Base-by-base conservation (phyloP, 2,329 filamentous ascomycete genomes). In the Thielaviopsis populi region DNA sequence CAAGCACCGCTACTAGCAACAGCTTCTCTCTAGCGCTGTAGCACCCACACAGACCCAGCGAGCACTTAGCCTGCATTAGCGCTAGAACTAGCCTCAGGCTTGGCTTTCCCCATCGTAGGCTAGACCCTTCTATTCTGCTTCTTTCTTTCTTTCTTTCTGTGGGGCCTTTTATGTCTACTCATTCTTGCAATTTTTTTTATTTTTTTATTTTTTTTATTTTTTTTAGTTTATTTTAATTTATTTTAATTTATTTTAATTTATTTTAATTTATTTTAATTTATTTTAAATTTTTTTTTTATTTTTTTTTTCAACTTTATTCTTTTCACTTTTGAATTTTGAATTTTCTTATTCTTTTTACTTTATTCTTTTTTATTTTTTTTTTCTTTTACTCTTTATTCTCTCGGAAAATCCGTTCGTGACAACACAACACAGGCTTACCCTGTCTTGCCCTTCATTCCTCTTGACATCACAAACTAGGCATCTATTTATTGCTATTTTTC, bases 131-230 rank as follows among this genome's bases (percentile, higher is more conserved):
- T 42, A 41, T 59, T 42, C n/a, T 43, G 10, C 40, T 59, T 59
- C 58, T 59, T 59, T 59, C 24, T n/a, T 43, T 3, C 40, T 59
- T 59, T 37, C 42, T 59, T 42, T 59, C n/a, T n/a, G 27, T 40
- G 15, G 27, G 11, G 37, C 27, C 56, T 59, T 19, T n/a, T n/a
- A n/a, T n/a, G 33, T 8, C 8, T 8, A 37, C 33, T 37, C 8
- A 7, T 7, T 3, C 30, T 33, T 54, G 7, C 50, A 8, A 5
- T 22, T 19, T n/a, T n/a, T 3, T 46, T 19, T 19, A 37, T 56
- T 56, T 33, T 56, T n/a, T 33, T 33, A 2, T 3, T 24, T 42
- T 37, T 59, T 22, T 1, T 48, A 11, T 11, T 48, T 37, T 37
- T 37, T 37, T 37, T 37, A 37, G 3, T 3, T 3, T 33, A 33